These are phyloP conservation scores for Plasmodium berghei DNA, from an alignment of 169 alveolate species.

Conservation along the genomic window DNA sequence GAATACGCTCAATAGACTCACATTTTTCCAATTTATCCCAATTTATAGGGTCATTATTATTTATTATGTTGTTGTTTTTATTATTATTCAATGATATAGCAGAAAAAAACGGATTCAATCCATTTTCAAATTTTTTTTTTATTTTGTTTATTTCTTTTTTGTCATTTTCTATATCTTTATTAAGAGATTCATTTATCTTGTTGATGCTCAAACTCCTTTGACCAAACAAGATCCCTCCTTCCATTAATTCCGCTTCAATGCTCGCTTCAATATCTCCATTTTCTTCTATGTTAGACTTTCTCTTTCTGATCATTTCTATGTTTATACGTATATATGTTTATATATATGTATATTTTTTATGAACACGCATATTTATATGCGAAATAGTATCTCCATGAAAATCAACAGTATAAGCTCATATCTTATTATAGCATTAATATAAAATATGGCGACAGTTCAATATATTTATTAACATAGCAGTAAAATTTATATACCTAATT, in stretches of 20 bases:
- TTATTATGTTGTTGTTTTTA: conserved; percentile 2
- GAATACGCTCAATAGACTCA: background rate
- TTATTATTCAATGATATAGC: background rate
- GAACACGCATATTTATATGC: no score
- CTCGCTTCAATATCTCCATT: conserved; percentile 26
- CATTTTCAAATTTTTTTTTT: background rate
- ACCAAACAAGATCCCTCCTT: conserved; percentile 15
- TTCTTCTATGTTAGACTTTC: conserved; percentile 61
- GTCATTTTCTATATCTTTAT: no score
- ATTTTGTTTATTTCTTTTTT: background rate
- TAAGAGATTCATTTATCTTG: no score
- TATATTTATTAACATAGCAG: background rate
- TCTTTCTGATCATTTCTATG: conserved; percentile 55
- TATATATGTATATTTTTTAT: background rate
- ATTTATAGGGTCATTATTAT: background rate
- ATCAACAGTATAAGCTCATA: background rate
- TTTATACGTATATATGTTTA: background rate
- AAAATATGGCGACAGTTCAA: background rate
- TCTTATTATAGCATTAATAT: background rate
- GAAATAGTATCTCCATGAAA: background rate
- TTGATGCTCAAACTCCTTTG: conserved; percentile 3
- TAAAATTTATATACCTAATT: no score
- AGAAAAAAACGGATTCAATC: conserved; percentile 1
- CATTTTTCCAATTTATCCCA: conserved; percentile 21
- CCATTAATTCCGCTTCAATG: conserved; percentile 25